phyloP scores from a whole-genome alignment of 2,329 filamentous ascomycete species.

The Zelopaecilomyces penicillatus region DNA sequence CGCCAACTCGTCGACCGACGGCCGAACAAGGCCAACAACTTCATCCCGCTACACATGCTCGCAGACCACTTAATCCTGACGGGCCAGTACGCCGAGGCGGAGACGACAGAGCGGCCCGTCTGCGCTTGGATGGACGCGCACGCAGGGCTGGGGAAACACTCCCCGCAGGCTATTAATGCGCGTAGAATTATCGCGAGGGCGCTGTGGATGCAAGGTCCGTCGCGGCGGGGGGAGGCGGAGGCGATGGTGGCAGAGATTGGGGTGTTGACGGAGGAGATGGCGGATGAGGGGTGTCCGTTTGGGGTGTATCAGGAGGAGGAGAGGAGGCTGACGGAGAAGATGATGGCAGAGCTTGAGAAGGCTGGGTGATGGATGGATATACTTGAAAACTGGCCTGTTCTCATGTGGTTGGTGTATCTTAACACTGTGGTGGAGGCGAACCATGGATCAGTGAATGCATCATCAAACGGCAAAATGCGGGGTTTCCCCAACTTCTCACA shows the following conservation, averaged over 20 bases:
- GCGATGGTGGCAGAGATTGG: background rate
- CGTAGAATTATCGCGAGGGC: background rate
- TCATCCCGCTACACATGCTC: background rate
- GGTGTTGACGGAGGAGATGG: background rate
- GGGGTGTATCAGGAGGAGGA: background rate
- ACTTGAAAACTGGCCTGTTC: too few species aligned
- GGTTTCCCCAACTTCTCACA: too few species aligned
- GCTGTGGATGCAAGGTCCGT: background rate
- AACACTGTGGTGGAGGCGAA: too few species aligned
- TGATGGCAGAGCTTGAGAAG: background rate
- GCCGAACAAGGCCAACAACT: background rate
- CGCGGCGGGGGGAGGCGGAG: background rate
- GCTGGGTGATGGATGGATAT: too few species aligned
- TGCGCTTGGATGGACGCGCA: background rate
- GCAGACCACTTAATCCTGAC: background rate
- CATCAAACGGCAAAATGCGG: too few species aligned
- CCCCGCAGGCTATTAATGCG: background rate
- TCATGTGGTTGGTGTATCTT: too few species aligned
- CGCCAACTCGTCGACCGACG: background rate
- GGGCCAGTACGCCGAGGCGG: background rate
- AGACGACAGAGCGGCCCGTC: background rate
- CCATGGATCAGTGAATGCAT: too few species aligned
- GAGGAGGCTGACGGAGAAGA: background rate
- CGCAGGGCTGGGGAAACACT: background rate
- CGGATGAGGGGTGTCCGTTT: background rate